A percentile compares a stretch with the other conserved stretches of the same genome.
Evolutionary conservation across 2,329 filamentous ascomycete species (phyloP).

Genomic region (Boeremia exigua): DNA sequence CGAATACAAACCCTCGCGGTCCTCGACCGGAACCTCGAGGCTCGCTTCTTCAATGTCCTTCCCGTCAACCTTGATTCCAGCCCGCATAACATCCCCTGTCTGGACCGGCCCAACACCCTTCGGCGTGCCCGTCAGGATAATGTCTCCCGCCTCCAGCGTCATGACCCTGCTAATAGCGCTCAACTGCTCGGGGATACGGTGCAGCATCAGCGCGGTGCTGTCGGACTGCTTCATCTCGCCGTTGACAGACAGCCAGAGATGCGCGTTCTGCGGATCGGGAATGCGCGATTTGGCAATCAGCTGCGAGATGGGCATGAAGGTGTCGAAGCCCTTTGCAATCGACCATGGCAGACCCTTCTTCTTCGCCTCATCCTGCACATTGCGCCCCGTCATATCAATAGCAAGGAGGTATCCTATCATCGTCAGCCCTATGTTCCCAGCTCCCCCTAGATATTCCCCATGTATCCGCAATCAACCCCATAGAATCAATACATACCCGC

Average conservation of each 20-base stretch:
- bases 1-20: slow-evolving; percentile 77
- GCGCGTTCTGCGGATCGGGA: slow-evolving; percentile 84
- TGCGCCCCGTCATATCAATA: slow-evolving; percentile 97
- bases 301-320: slow-evolving; percentile 86
- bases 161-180: slow-evolving; percentile 94
- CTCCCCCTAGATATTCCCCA: no score
- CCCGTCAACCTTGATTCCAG: slow-evolving; percentile 78
- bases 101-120: slow-evolving; percentile 90
- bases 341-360: slow-evolving; percentile 95
- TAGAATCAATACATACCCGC: slow-evolving; percentile 62
- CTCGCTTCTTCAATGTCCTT: slow-evolving; percentile 83
- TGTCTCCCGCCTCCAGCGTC: slow-evolving; percentile 89
- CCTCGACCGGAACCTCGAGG: slow-evolving; percentile 83
- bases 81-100: slow-evolving; percentile 85
- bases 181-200: slow-evolving; percentile 84
- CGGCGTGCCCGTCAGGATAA: slow-evolving; percentile 95
- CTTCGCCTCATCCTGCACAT: slow-evolving; percentile 95
- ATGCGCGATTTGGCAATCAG: slow-evolving; percentile 82
- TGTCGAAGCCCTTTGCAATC: slow-evolving; percentile 97
- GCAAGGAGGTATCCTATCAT: slow-evolving; percentile 78
- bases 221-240: slow-evolving; percentile 78
- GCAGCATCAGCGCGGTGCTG: slow-evolving; percentile 93
- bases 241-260: slow-evolving; percentile 87
- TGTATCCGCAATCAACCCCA: neutral
- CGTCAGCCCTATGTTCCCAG: neutral